Evolutionary conservation across 2,329 filamentous ascomycete species (phyloP).

Genomic region (Exophiala sp.): DNA sequence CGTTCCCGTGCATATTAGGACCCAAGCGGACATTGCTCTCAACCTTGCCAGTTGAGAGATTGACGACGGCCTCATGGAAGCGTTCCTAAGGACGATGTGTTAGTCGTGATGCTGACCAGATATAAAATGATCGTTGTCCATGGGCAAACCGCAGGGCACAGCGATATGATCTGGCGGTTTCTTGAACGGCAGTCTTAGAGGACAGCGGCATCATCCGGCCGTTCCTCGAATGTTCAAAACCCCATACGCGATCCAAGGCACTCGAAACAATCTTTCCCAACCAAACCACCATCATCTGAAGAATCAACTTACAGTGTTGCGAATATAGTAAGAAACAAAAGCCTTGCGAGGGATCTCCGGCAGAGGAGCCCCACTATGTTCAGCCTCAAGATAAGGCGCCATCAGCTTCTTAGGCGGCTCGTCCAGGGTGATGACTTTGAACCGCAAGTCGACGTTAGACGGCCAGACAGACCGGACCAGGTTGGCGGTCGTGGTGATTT

Average conservation of each 20-base stretch:
- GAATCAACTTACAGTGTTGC: slow-evolving; percentile 49
- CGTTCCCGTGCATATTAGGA: slow-evolving; percentile 49
- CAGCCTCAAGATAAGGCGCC: slow-evolving; percentile 58
- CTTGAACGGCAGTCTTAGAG: no score
- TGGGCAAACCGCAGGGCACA: no score
- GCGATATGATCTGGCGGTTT: no score
- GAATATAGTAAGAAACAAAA: slow-evolving; percentile 47
- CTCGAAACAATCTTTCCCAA: no score
- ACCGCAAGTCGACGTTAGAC: slow-evolving; percentile 36
- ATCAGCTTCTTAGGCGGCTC: slow-evolving; percentile 58
- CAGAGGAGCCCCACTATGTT: slow-evolving; percentile 48
- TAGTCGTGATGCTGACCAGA: no score
- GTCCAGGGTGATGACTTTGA: slow-evolving; percentile 62
- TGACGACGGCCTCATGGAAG: slow-evolving; percentile 52
- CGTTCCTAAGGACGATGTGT: slow-evolving; percentile 40
- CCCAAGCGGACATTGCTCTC: slow-evolving; percentile 48
- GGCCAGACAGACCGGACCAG: slow-evolving; percentile 30
- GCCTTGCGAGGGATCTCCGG: slow-evolving; percentile 49
- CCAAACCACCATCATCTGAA: no score
- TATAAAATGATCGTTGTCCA: no score
- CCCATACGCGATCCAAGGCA: no score
- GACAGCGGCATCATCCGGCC: no score
- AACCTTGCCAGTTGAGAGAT: slow-evolving; percentile 45
- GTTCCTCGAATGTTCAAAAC: no score
- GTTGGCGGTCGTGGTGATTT: slow-evolving; percentile 30